Percentiles rank a stretch among this genome's conserved stretches.
phyloP scores from a whole-genome alignment of 192 early-diverging fungal genomes.

The Phlyctochytrium bullatum region DNA sequence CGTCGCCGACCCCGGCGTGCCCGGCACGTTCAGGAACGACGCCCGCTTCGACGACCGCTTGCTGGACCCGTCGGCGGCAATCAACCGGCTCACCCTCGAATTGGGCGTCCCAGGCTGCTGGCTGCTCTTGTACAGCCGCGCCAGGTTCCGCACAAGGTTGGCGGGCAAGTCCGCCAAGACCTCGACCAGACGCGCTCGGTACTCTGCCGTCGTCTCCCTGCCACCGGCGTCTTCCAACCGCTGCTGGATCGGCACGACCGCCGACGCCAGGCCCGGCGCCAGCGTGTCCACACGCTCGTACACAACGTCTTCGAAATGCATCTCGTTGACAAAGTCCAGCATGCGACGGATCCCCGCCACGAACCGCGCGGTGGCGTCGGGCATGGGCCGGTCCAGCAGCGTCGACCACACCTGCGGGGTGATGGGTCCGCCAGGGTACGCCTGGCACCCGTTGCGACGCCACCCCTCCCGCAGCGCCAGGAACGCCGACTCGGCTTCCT shows the following conservation, averaged over 20 bases:
- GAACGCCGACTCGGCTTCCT: not conserved
- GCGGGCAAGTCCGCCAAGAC: not conserved
- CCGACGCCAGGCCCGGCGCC: not conserved
- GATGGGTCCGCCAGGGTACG: not conserved
- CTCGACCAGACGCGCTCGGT: not conserved
- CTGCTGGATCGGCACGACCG: not conserved
- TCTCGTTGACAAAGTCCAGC: not conserved
- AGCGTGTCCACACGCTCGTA: not conserved
- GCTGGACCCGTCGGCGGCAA: not conserved
- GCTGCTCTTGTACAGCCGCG: not conserved
- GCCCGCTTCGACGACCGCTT: not conserved
- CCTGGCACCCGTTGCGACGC: not conserved
- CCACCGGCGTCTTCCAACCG: not conserved
- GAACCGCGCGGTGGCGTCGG: not conserved
- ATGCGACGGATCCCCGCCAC: not conserved
- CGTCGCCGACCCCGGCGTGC: not conserved
- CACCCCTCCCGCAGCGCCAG: too few relatives aligned
- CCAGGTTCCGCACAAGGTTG: not conserved
- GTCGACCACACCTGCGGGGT: not conserved
- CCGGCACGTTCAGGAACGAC: not conserved
- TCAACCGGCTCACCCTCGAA: not conserved
- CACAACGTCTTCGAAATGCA: not conserved
- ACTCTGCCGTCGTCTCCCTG: not conserved
- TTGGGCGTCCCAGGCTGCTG: too few relatives aligned
- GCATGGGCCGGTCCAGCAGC: not conserved